Evolutionary conservation across 805 yeast species (phyloP), one percentile per base, ranked within the genome.

Genomic region (Suhomyces sp.): DNA sequence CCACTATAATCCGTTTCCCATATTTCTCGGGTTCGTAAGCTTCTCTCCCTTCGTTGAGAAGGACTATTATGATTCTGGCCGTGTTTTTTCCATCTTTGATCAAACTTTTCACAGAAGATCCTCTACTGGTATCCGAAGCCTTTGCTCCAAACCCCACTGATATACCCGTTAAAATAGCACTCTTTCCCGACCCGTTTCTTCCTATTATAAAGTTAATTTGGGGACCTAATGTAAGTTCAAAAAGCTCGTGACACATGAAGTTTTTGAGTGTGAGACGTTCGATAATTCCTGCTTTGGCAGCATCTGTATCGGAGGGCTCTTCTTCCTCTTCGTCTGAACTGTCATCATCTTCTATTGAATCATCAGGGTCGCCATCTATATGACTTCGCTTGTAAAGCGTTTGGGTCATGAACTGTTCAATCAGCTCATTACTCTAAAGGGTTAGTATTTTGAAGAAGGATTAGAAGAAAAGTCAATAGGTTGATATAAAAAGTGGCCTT

Each of bases 201-300:
- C 98, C 98, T 25, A 86, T 82, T 38, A 90, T 86, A 53, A 90
- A 84, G 56, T 90, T 90, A 47, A 90, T 70, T 35, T 81, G 77
- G 0, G 91, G 88, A 2, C 93, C 93, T 20, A 90, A 70, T 3
- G 72, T 74, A 6, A 93, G 61, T 37, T 78, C 79, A 50, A 93
- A 86, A 36, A 85, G 77, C 30, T 78, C 82, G 54, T 93, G 98
- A 46, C 95, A 88, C 96, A 88, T 88, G 56, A 88, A 88, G 62
- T 88, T 87, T 40, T 74, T 71, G 27, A 90, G 62, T 16, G 70
- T 70, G 3, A 90, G 72, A 27, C 68, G 68, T 47, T 76, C 74
- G 26, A 90, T 81, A 26, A 78, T 77, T 8, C 96, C 97, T 1
- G 93, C 77, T 19, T 53, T 51, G 0, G 78, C 58, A 1, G 56